Conservation (phyloP, 345 rosid species). For the Heritiera littoralis region DNA sequence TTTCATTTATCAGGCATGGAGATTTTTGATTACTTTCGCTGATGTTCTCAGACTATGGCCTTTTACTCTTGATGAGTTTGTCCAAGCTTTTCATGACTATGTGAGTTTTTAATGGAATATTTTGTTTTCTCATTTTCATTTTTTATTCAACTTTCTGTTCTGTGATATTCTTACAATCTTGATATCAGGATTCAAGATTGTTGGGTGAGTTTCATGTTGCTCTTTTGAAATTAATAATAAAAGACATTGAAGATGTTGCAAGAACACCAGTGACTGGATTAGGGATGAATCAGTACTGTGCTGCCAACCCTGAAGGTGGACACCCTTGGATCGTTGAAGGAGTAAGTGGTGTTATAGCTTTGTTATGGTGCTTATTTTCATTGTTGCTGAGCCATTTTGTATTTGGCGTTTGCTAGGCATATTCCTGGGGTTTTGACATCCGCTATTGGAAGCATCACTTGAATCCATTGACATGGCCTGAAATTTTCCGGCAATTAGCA, state of each 20-base stretch:
- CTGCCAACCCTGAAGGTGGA: constrained; percentile 94
- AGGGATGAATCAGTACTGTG: constrained; percentile 71
- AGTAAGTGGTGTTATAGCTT: constrained; percentile 46
- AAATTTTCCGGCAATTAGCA: constrained; percentile 87
- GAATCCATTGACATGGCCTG: constrained; percentile 93
- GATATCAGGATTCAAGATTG: constrained; percentile 85
- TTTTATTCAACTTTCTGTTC: constrained; percentile 12
- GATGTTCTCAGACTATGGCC: constrained; percentile 97
- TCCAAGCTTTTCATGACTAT: constrained; percentile 93
- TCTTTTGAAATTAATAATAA: constrained; percentile 69
- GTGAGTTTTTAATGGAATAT: constrained; percentile 45
- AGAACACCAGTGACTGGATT: constrained; percentile 81
- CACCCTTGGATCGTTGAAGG: constrained; percentile 91
- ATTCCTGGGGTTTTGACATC: constrained; percentile 97
- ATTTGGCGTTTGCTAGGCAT: constrained; percentile 59
- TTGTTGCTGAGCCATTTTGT: constrained; percentile 20
- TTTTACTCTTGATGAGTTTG: constrained; percentile 92
- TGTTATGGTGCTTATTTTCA: background rate
- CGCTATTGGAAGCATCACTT: constrained; percentile 91
- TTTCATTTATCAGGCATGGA: constrained; percentile 75
- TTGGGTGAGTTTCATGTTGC: constrained; percentile 87
- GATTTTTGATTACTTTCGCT: constrained; percentile 76
- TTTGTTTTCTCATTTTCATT: constrained; percentile 13
- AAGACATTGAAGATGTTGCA: constrained; percentile 91
- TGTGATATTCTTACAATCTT: constrained; percentile 23